A percentile compares a stretch with the other conserved stretches of the same genome.
Conservation (phyloP, 2,329 filamentous ascomycete species). For the Fusarium sterilihyphosum region DNA sequence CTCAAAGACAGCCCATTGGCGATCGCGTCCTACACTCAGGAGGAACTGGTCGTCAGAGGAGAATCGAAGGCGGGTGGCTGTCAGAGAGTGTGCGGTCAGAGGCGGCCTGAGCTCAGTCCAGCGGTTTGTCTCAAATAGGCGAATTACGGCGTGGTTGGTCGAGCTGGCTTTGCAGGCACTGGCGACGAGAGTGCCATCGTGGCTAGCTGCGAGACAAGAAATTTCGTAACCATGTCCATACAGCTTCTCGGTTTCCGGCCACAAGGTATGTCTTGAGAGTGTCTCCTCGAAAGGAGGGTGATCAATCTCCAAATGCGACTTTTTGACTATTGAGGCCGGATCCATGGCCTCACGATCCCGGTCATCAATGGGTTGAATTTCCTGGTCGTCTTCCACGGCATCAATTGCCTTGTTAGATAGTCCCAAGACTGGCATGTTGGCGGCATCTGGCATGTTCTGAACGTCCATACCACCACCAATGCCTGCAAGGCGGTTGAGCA, state of each 20-base stretch:
- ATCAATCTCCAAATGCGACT: slow-evolving; percentile 70
- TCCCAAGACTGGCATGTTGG: slow-evolving; percentile 93
- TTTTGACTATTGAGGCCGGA: slow-evolving; percentile 64
- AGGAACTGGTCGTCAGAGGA: slow-evolving; percentile 77
- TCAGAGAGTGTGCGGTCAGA: slow-evolving; percentile 85
- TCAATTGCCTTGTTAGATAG: slow-evolving; percentile 95
- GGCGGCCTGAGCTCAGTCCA: slow-evolving; percentile 92
- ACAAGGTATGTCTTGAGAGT: slow-evolving; percentile 88
- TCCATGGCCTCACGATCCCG: slow-evolving; percentile 65
- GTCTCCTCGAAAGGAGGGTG: slow-evolving; percentile 91
- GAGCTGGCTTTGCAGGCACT: slow-evolving; percentile 95
- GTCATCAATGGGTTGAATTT: slow-evolving; percentile 55
- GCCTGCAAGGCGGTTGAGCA: slow-evolving; percentile 75
- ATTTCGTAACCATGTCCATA: slow-evolving; percentile 99
- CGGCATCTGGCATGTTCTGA: slow-evolving; percentile 78
- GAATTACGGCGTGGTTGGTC: slow-evolving; percentile 92
- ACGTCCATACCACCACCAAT: slow-evolving; percentile 56
- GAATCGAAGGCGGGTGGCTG: slow-evolving; percentile 84
- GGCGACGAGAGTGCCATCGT: slow-evolving; percentile 80
- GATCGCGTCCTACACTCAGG: slow-evolving; percentile 88
- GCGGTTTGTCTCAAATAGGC: slow-evolving; percentile 84
- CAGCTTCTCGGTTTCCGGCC: slow-evolving; percentile 95
- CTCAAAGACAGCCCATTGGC: slow-evolving; percentile 88
- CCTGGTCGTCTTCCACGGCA: slow-evolving; percentile 60
- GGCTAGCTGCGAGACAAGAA: slow-evolving; percentile 81